Evolutionary conservation across 1,284 basidiomycete genomes (phyloP), one percentile per base, ranked within the genome.

Genomic region (Quambalaria eucalypti): DNA sequence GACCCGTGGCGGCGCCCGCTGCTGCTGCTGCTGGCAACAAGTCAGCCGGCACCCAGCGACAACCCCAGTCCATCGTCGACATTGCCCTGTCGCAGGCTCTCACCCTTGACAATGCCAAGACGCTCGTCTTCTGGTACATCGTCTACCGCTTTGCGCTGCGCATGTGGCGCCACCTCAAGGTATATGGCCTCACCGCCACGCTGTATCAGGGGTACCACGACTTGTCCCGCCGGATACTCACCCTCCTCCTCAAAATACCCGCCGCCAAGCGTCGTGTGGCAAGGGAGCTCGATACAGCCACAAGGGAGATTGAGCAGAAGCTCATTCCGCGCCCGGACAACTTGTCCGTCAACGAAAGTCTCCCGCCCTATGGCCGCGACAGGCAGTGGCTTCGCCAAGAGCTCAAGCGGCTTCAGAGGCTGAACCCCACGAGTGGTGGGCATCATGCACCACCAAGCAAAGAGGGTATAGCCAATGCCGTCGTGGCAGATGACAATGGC

Each of bases 301-400:
- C 68, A 51, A 47, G 33, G 14, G 64, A 71, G 23, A 55, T 76
- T 3, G 72, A 74, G 26, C 52, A 52, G 25, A 72, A 71, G 53
- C 66, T 76, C 33, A 62, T 71, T 4, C 61, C 65, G 14, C 52
- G 65, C 1, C 61, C 61, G 4, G 55, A 54, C 19, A 54, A 64
- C 28, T 54, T 74, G 28, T 54, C 60, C 6, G 54, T 51, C 21
- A 54, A 69, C 54, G 52, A 44, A 6, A 36, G 58, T 28, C 52
- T 76, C 29, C 73, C 73, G 2, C 52, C 50, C 38, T 54, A 70
- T 2, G 73, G 73, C 23, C 64, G 61, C 36, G 62, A 66, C 48
- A 52, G 30, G 26, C 58, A 65, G 5, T 69, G 71, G 73, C 61
- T 74, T 25, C 40, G 58, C 4, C n/a, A 29, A 8, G 68, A 71